A percentile compares a stretch with the other conserved stretches of the same genome.
These are phyloP conservation scores for Penicillium nucicola DNA, from an alignment of 495 filamentous ascomycete genomes.

Conservation along the genomic window DNA sequence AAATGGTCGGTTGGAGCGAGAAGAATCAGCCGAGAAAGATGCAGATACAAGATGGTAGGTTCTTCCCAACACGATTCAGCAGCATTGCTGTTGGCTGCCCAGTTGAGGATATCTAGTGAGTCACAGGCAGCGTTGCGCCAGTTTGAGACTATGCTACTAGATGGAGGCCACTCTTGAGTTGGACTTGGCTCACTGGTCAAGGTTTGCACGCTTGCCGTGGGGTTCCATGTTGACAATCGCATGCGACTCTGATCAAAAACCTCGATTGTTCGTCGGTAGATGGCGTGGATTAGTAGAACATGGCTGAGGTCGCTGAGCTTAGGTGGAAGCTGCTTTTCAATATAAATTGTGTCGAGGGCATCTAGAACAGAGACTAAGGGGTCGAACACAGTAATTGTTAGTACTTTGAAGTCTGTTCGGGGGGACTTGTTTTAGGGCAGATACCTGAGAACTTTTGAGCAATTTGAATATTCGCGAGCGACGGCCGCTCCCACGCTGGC, in stretches of 20 bases:
- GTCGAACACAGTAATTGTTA: too few species aligned
- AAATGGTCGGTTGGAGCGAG: neutral
- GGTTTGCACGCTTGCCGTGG: neutral
- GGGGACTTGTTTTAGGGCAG: too few species aligned
- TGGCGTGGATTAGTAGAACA: slow-evolving; percentile 2
- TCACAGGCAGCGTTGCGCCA: slow-evolving; percentile 6
- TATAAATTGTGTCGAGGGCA: neutral
- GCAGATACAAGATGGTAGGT: slow-evolving; percentile 1
- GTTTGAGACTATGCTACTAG: neutral
- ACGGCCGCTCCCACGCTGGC: neutral
- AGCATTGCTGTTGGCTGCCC: neutral
- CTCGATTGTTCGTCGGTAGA: slow-evolving; percentile 3
- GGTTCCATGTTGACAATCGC: neutral
- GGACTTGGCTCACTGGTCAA: neutral
- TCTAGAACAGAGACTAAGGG: slow-evolving; percentile 3
- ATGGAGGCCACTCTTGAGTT: neutral
- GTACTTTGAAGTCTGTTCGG: too few species aligned
- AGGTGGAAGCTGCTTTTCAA: neutral
- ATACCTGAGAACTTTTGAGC: too few species aligned
- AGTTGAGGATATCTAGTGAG: slow-evolving; percentile 1
- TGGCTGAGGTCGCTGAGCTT: neutral
- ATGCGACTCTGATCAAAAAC: neutral
- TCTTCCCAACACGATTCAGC: slow-evolving; percentile 4
- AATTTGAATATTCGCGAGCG: neutral
- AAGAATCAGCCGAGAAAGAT: neutral